Evolutionary conservation across 179 eudicot genomes (phyloP), one percentile per base, ranked within the genome.

Genomic region (Pouteria campechiana): DNA sequence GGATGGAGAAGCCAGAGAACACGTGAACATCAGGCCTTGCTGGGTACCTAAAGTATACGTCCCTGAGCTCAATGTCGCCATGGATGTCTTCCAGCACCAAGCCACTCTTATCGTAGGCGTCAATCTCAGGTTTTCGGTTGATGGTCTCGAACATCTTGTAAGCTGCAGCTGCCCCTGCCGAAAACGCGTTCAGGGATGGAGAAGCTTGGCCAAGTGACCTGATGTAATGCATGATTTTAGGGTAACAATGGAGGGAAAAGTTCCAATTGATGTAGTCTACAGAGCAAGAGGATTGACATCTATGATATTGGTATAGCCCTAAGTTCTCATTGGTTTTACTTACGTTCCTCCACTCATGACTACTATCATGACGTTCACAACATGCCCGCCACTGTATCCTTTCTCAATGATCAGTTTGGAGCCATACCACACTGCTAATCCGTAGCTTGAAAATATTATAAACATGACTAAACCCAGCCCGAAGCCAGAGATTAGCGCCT

Each of bases 161-260:
- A 9, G 95, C 97, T 38, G 95, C 93, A 57, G 95, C 85, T 52
- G 72, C 81, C 25, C 95, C 95, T 31, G 86, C 76, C 21, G 93
- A 78, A 68, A 85, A 75, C 38, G 93, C 93, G 60, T 58, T 85
- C 25, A 89, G 17, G 35, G 63, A 64, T 2, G 95, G 93, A 30
- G 89, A 57, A 32, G 81, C 54, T 51, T 89, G 95, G 37, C 93
- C 87, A 18, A 90, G 36, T 15, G 95, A 78, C 72, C 97, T 88
- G 52, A 3, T 31, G 29, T 8, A 18, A 6, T 17, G 18, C n/a
- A 18, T 20, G 44, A 33, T n/a, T n/a, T n/a, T n/a, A n/a, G n/a
- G n/a, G n/a, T n/a, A n/a, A n/a, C n/a, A n/a, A n/a, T n/a, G n/a
- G n/a, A n/a, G n/a, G n/a, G n/a, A n/a, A n/a, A n/a, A n/a, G n/a